Conservation (phyloP, 305 asterid species). For the Fraxinus sp. region DNA sequence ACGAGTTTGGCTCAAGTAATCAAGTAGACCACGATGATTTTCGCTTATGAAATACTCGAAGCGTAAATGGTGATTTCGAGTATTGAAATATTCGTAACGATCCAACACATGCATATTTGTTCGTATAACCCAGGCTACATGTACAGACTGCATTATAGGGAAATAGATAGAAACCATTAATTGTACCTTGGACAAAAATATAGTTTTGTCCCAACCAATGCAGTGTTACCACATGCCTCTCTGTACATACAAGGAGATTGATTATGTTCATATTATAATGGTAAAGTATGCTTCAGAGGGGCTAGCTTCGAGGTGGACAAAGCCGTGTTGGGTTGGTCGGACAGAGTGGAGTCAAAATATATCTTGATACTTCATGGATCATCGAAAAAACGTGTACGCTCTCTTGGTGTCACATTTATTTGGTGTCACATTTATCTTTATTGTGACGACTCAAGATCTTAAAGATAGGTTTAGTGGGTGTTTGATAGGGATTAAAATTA, state of each 20-base stretch:
- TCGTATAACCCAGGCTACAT: background rate
- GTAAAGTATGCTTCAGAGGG: background rate
- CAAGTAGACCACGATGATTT: background rate
- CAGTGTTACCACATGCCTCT: background rate
- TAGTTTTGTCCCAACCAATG: background rate
- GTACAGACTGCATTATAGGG: background rate
- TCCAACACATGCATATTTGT: background rate
- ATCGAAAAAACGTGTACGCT: background rate
- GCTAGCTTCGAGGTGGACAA: background rate
- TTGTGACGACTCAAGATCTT: background rate
- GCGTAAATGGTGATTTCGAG: background rate
- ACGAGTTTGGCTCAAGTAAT: background rate
- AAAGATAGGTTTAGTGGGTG: background rate
- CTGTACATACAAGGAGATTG: too few species aligned
- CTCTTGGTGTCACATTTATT: background rate
- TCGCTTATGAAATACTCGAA: too few species aligned
- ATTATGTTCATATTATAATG: background rate
- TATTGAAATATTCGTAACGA: too few species aligned
- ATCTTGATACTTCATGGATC: background rate
- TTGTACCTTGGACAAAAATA: background rate
- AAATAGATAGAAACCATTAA: background rate
- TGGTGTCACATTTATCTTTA: background rate
- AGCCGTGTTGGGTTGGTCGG: background rate
- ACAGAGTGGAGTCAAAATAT: too few species aligned
- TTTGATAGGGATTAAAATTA: too few species aligned